Conservation (phyloP, 1,139 yeast genomes). For the Lodderomyces theae region DNA sequence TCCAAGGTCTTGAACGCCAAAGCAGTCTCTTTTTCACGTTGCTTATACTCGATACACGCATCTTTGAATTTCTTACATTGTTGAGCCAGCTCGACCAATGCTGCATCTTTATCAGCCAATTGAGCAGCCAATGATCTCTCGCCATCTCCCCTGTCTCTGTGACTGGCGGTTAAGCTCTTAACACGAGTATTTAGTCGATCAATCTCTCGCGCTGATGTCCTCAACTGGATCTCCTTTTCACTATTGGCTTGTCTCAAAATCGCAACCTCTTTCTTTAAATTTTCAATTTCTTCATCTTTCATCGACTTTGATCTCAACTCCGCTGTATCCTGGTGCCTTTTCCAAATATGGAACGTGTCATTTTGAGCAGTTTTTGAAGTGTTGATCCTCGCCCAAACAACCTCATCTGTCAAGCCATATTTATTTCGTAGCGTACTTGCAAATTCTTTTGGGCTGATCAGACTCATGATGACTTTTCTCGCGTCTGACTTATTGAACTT, state of each 20-base stretch:
- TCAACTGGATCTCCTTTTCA: background rate
- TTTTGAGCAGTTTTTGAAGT: background rate
- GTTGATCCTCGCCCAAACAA: conserved; percentile 13
- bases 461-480: conserved; percentile 26
- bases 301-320: conserved; percentile 18
- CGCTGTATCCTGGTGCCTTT: background rate
- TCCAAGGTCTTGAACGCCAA: conserved; percentile 3
- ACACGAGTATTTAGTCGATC: background rate
- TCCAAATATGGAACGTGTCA: background rate
- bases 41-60: background rate
- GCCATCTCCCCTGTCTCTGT: background rate
- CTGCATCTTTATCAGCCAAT: background rate
- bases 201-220: background rate
- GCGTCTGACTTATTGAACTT: conserved; percentile 29
- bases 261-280: conserved; percentile 15
- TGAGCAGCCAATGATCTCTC: background rate
- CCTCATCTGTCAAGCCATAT: conserved; percentile 19
- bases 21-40: background rate
- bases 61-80: background rate
- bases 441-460: conserved; percentile 25
- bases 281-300: conserved; percentile 21
- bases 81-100: background rate
- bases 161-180: background rate
- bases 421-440: conserved; percentile 26
- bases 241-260: conserved; percentile 3